A percentile compares a stretch with the other conserved stretches of the same genome.
Conservation (phyloP, 2,329 filamentous ascomycete genomes). For the Lasiodiplodia sp. region DNA sequence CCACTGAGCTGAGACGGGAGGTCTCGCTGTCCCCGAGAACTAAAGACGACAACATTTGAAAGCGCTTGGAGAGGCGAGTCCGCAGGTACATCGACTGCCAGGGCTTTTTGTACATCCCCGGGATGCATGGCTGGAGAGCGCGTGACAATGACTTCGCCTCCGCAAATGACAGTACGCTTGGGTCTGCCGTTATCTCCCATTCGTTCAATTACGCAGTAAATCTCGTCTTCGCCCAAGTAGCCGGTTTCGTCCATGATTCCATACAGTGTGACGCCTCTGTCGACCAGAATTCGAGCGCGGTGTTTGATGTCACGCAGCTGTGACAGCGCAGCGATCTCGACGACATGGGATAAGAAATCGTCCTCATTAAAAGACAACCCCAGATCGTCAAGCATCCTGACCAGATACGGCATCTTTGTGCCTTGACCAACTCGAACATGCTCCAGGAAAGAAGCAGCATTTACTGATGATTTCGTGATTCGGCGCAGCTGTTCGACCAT, state of each 20-base stretch:
- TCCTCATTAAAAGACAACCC: constrained; percentile 72
- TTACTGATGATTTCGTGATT: constrained; percentile 65
- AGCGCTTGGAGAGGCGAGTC: constrained; percentile 68
- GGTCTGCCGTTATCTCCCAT: constrained; percentile 38
- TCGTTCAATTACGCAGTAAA: constrained; percentile 69
- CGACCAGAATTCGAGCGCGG: constrained; percentile 75
- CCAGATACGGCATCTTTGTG: constrained; percentile 67
- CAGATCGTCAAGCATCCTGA: constrained; percentile 65
- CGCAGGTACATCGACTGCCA: constrained; percentile 64
- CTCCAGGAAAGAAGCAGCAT: constrained; percentile 72
- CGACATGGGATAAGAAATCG: constrained; percentile 70
- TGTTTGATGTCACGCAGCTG: constrained; percentile 80
- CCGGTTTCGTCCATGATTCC: constrained; percentile 85
- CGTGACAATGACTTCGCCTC: constrained; percentile 67
- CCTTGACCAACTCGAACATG: constrained; percentile 66
- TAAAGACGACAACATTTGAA: constrained; percentile 81
- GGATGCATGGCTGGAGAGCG: constrained; percentile 83
- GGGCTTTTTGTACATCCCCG: constrained; percentile 76
- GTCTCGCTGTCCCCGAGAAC: constrained; percentile 72
- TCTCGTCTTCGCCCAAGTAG: constrained; percentile 69
- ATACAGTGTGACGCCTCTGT: constrained; percentile 76
- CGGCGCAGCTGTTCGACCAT: constrained; percentile 67
- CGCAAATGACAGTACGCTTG: constrained; percentile 33
- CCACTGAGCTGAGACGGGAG: constrained; percentile 80
- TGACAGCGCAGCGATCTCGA: constrained; percentile 74